Evolutionary conservation across 495 filamentous ascomycete species (phyloP), one percentile per base, ranked within the genome.

Genomic region (Haplographium delicatum): DNA sequence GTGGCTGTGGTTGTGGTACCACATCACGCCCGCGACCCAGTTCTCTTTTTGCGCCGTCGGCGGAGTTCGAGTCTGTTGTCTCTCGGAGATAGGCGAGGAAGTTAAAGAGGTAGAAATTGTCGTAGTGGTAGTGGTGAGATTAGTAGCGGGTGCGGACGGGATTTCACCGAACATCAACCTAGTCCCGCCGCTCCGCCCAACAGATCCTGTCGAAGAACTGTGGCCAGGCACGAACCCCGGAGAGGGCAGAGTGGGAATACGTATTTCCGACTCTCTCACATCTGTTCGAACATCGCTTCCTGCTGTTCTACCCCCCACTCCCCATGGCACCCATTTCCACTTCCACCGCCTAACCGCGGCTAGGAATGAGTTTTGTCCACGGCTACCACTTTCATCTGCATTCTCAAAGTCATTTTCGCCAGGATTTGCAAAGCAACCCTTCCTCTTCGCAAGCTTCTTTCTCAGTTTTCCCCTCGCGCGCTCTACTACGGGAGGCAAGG

Each of bases 131-230:
- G 35, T 15, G 28, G 13, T 31, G 28, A 13, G 9, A 6, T 4
- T 15, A 39, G 35, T 15, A 13, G 13, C 13, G 28, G 28, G 9
- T 18, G 35, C 4, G 16, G 35, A 19, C 2, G 13, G 13, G 5
- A 39, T 39, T 20, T 39, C 35, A 39, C 35, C 35, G 35, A 39
- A 39, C 35, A 39, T 39, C 35, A 39, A 19, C 13, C 35, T 18
- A 5, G 16, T 39, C 1, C n/a, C n/a, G n/a, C n/a, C n/a, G n/a
- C n/a, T n/a, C n/a, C n/a, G n/a, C n/a, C n/a, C n/a, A n/a, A n/a
- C n/a, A n/a, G n/a, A n/a, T n/a, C n/a, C n/a, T n/a, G n/a, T n/a
- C n/a, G n/a, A n/a, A n/a, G n/a, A n/a, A n/a, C n/a, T n/a, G n/a
- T n/a, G n/a, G n/a, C n/a, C n/a, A n/a, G n/a, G n/a, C n/a, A n/a